Conservation (phyloP, 305 asterid genomes). For the Plantago coronopus region DNA sequence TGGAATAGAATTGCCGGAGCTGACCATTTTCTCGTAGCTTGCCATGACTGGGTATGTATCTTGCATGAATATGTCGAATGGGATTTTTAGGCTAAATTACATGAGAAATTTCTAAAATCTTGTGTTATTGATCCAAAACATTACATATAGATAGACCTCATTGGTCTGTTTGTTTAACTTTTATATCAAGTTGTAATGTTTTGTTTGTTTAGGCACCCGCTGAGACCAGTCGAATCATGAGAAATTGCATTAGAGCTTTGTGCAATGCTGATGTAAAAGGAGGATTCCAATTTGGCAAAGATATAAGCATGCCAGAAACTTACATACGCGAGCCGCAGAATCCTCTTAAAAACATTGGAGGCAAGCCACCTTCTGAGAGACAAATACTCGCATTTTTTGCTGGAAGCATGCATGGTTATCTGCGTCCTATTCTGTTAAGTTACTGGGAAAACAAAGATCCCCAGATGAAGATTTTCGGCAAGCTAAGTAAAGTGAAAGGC, state of each 20-base stretch:
- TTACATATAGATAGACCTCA: background rate
- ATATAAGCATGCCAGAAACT: conserved; percentile 62
- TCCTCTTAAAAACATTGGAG: conserved; percentile 42
- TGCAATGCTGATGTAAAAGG: conserved; percentile 61
- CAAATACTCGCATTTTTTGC: conserved; percentile 63
- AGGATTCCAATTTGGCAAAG: conserved; percentile 59
- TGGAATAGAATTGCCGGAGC: conserved; percentile 63
- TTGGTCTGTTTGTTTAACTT: background rate
- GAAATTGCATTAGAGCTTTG: conserved; percentile 56
- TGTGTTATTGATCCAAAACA: background rate
- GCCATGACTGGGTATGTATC: conserved; percentile 73
- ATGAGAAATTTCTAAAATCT: too few species aligned
- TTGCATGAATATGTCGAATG: background rate
- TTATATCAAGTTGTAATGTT: background rate
- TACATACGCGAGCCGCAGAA: conserved; percentile 29
- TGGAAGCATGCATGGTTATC: conserved; percentile 63
- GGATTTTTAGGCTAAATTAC: background rate
- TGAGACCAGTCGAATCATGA: conserved; percentile 57
- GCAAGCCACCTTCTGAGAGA: conserved; percentile 49
- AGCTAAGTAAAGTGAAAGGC: conserved; percentile 23
- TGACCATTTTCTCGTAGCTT: conserved; percentile 76
- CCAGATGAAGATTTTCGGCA: conserved; percentile 54
- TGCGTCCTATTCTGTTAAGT: conserved; percentile 52
- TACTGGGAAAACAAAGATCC: conserved; percentile 71
- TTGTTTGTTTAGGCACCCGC: conserved; percentile 51